Evolutionary conservation across 805 yeast species (phyloP).

Genomic region (Isabelozyma heimii): DNA sequence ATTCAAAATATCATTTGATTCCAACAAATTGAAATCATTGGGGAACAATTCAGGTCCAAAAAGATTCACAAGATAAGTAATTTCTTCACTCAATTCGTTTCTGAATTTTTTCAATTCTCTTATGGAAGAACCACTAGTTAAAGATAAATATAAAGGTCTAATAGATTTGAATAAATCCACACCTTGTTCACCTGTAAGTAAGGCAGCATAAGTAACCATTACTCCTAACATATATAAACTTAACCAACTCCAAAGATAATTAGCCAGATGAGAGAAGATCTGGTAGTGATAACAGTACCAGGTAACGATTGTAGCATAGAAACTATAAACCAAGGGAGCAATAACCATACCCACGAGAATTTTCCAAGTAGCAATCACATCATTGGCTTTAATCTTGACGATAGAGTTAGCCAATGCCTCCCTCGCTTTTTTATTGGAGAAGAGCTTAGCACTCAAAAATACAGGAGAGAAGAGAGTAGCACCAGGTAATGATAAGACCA

Average conservation of each 20-base stretch:
- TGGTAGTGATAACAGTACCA: constrained; percentile 23
- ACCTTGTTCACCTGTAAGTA: constrained; percentile 90
- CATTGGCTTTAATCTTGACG: constrained; percentile 88
- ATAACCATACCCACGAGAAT: constrained; percentile 82
- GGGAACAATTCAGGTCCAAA: constrained; percentile 85
- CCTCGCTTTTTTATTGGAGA: constrained; percentile 69
- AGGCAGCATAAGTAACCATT: constrained; percentile 81
- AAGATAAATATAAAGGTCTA: constrained; percentile 71
- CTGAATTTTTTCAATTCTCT: constrained; percentile 61
- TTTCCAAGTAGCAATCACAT: constrained; percentile 97
- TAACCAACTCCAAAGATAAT: constrained; percentile 43
- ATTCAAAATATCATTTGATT: constrained; percentile 36
- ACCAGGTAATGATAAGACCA: constrained; percentile 82
- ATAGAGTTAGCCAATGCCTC: constrained; percentile 82
- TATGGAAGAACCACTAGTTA: constrained; percentile 57
- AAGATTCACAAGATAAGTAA: constrained; percentile 75
- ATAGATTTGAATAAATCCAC: constrained; percentile 82
- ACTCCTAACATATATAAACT: constrained; percentile 60
- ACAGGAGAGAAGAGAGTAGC: constrained; percentile 83
- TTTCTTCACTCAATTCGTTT: constrained; percentile 60
- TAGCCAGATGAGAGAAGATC: constrained; percentile 15
- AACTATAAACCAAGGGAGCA: constrained; percentile 81
- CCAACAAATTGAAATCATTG: constrained; percentile 63
- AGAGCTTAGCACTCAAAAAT: constrained; percentile 70
- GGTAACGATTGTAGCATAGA: constrained; percentile 69